Evolutionary conservation across 106 monocot species (phyloP).

Genomic region (Acorus gramineus): DNA sequence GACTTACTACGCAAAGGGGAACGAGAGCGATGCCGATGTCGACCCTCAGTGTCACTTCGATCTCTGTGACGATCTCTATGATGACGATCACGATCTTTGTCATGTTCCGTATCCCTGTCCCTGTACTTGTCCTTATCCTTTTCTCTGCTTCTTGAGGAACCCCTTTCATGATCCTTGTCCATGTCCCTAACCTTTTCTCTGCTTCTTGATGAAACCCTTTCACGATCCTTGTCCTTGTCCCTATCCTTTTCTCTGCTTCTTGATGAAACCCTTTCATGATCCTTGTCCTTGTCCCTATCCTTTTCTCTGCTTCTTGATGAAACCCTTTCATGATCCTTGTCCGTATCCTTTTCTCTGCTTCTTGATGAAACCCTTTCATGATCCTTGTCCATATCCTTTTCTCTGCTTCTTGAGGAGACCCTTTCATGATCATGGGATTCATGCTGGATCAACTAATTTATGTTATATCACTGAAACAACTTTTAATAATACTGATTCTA

Average conservation of each 20-base stretch:
- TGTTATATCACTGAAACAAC: too few species aligned
- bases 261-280: conserved; percentile 14
- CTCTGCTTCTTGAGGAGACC: too few species aligned
- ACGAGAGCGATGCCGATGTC: conserved; percentile 36
- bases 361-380: conserved; percentile 41
- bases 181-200: conserved; percentile 23
- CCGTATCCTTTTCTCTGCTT: conserved; percentile 11
- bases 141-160: neutral
- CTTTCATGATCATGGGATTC: conserved; percentile 18
- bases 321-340: too few species aligned
- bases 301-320: conserved; percentile 1
- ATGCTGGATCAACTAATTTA: conserved; percentile 9
- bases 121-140: neutral
- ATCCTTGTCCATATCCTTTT: too few species aligned
- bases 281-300: conserved; percentile 10
- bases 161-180: conserved; percentile 17
- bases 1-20: conserved; percentile 50
- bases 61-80: conserved; percentile 53
- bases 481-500: too few species aligned
- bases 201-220: too few species aligned
- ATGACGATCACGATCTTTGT: conserved; percentile 31
- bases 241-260: conserved; percentile 15
- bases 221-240: conserved; percentile 12
- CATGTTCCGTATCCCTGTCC: conserved; percentile 11
- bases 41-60: conserved; percentile 45